Percentiles rank a stretch among this genome's conserved stretches.
These are phyloP conservation scores for Acanthamoeba sp. DNA, from an alignment of 208 protist genomes.

Conservation along the genomic window DNA sequence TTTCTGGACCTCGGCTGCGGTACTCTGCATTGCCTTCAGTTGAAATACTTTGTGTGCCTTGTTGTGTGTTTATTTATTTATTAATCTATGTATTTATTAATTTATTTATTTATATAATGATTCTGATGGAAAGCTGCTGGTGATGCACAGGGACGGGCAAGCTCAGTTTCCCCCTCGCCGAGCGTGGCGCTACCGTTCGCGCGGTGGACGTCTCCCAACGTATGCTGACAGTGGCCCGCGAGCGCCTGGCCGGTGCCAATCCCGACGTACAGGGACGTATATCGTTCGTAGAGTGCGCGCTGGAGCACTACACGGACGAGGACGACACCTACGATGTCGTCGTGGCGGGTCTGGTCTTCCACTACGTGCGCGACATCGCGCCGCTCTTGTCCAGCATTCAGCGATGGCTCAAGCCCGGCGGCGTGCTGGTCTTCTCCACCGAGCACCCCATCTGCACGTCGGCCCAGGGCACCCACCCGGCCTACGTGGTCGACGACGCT, in stretches of 20 bases:
- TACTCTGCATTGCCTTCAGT: not conserved
- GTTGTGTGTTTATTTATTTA: not conserved
- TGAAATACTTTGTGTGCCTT: not conserved
- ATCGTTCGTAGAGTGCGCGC: not conserved
- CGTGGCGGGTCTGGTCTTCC: not conserved
- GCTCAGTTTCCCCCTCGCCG: conserved; percentile 7
- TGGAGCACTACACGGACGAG: not conserved
- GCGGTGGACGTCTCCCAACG: not conserved
- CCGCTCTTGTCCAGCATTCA: not conserved
- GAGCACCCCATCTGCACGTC: conserved; percentile 14
- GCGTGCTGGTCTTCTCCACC: conserved; percentile 1
- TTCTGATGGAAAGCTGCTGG: not conserved
- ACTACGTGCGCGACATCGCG: conserved; percentile 33
- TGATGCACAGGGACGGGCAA: not conserved
- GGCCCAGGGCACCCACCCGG: conserved; percentile 1
- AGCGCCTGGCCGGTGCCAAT: not conserved
- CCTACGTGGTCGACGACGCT: not conserved
- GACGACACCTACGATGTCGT: not conserved
- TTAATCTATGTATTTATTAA: not conserved
- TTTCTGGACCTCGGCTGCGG: conserved; percentile 34
- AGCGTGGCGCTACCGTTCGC: not conserved
- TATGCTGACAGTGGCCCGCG: not conserved
- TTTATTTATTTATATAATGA: too few species aligned
- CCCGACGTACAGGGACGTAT: not conserved
- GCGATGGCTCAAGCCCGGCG: not conserved